Evolutionary conservation across 1,284 basidiomycete species (phyloP).

Genomic region (Ganoderma sinense): DNA sequence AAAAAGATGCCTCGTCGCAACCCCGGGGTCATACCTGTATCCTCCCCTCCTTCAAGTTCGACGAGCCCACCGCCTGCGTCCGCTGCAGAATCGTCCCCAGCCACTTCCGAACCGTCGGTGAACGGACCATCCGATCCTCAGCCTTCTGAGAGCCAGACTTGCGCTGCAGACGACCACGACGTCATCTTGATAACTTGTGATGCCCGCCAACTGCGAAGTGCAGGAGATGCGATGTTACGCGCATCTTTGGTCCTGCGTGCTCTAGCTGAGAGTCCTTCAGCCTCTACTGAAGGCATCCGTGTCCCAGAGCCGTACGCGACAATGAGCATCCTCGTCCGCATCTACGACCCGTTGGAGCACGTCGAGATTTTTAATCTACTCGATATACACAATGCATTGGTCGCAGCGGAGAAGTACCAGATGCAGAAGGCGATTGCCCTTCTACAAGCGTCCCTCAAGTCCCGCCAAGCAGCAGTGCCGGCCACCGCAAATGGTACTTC

Average conservation of each 20-base stretch:
- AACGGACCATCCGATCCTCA: neutral
- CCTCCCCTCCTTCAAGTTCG: neutral
- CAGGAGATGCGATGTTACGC: neutral
- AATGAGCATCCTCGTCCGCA: neutral
- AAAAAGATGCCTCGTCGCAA: neutral
- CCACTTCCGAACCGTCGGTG: neutral
- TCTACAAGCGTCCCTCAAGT: constrained; percentile 7
- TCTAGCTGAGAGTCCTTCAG: neutral
- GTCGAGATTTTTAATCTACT: constrained; percentile 13
- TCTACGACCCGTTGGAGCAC: neutral
- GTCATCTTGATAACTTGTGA: neutral
- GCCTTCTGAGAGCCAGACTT: neutral
- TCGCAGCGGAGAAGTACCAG: constrained; percentile 45
- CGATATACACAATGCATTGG: constrained; percentile 36
- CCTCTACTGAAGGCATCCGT: neutral
- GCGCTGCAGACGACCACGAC: neutral
- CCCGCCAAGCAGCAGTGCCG: neutral
- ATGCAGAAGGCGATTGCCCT: constrained; percentile 36
- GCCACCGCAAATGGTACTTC: neutral
- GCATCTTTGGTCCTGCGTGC: neutral
- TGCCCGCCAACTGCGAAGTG: neutral
- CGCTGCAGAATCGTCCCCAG: neutral
- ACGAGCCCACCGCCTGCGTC: neutral
- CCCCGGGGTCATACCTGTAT: neutral
- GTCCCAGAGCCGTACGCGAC: neutral